Conservation (phyloP, 108 stramenopile genomes). For the Stephanodiscus triporus region DNA sequence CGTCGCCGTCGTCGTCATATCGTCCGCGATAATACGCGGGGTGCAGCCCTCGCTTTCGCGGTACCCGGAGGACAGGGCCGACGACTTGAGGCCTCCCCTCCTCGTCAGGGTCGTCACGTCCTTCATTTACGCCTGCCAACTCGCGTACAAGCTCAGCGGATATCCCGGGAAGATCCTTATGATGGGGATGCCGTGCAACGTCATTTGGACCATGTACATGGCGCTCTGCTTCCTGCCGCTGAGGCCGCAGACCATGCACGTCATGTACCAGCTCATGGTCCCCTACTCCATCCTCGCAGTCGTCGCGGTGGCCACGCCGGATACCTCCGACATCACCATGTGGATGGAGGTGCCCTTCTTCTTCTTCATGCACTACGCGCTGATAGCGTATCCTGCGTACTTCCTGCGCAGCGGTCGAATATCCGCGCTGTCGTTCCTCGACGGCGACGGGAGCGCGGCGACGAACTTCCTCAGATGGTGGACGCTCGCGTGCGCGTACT, state of each 20-base stretch:
- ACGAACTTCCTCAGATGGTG: slow-evolving; percentile 47
- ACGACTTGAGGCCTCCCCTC: slow-evolving; percentile 28
- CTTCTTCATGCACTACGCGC: slow-evolving; percentile 51
- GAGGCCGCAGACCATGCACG: slow-evolving; percentile 35
- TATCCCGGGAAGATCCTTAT: slow-evolving; percentile 50
- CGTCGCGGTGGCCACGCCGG: slow-evolving; percentile 52
- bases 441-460: slow-evolving; percentile 19
- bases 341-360: slow-evolving; percentile 52
- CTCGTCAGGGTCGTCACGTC: slow-evolving; percentile 37
- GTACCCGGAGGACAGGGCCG: slow-evolving; percentile 34
- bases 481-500: slow-evolving; percentile 44
- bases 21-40: slow-evolving; percentile 16
- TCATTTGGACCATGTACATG: slow-evolving; percentile 47
- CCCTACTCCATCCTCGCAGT: slow-evolving; percentile 47
- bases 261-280: slow-evolving; percentile 43
- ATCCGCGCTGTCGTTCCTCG: slow-evolving; percentile 32
- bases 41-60: slow-evolving; percentile 31
- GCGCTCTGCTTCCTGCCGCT: slow-evolving; percentile 38
- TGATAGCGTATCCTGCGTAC: slow-evolving; percentile 42
- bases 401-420: slow-evolving; percentile 31
- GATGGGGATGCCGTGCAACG: slow-evolving; percentile 55
- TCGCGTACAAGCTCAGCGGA: slow-evolving; percentile 47
- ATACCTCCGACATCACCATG: slow-evolving; percentile 51
- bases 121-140: slow-evolving; percentile 28
- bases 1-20: slow-evolving; percentile 28